Evolutionary conservation across 164 flowering plant species (phyloP).

Genomic region (Kingdonia uniflora): DNA sequence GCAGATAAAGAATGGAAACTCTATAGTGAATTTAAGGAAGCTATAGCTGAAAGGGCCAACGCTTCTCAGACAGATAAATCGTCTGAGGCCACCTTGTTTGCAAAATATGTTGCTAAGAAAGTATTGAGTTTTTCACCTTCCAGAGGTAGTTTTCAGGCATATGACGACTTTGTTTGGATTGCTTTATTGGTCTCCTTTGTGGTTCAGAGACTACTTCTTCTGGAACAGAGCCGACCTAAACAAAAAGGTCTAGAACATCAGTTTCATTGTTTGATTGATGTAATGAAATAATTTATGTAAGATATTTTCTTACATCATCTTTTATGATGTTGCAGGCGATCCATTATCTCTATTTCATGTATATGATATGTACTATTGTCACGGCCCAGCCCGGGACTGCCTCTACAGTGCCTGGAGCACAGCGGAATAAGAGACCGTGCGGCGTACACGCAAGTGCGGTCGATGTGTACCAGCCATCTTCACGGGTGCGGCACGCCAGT

Average conservation of each 20-base stretch:
- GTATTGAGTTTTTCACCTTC: slow-evolving; percentile 52
- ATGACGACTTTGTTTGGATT: slow-evolving; percentile 42
- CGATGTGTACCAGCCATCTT: no score
- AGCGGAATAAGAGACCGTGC: no score
- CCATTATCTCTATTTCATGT: no score
- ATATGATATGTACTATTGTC: no score
- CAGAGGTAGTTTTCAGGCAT: slow-evolving; percentile 45
- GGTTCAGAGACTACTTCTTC: slow-evolving; percentile 56
- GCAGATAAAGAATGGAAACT: slow-evolving; percentile 40
- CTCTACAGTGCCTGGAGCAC: no score
- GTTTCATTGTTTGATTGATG: slow-evolving; percentile 17
- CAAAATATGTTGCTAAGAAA: slow-evolving; percentile 44
- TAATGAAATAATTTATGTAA: no score
- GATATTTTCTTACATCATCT: no score
- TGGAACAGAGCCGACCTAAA: slow-evolving; percentile 26
- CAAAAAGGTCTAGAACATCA: slow-evolving; percentile 31
- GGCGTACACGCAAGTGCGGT: no score
- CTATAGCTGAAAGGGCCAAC: slow-evolving; percentile 39
- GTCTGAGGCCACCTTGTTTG: slow-evolving; percentile 39
- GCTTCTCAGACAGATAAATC: slow-evolving; percentile 55
- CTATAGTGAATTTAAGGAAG: slow-evolving; percentile 37
- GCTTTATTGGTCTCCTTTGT: slow-evolving; percentile 47
- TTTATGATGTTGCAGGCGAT: no score
- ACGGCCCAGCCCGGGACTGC: no score
- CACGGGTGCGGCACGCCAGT: no score